Percentiles rank a stretch among this genome's conserved stretches.
These are phyloP conservation scores for Penicillium sp. DNA, from an alignment of 2,329 filamentous ascomycete genomes.

Conservation along the genomic window DNA sequence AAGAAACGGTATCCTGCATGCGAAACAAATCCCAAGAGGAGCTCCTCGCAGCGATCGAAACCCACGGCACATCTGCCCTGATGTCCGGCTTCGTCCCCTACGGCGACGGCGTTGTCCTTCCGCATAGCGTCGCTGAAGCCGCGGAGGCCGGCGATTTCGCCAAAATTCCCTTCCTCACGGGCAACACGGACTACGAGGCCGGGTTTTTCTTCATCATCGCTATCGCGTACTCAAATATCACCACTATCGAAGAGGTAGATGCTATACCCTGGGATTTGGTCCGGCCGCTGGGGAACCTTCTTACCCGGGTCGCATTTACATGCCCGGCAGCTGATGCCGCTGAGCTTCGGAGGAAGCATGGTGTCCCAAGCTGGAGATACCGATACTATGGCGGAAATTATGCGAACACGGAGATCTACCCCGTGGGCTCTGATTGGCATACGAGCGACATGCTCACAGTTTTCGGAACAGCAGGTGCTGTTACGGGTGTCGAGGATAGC, in stretches of 20 bases:
- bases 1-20: constrained; percentile 4
- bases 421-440: constrained; percentile 1
- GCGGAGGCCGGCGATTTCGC: constrained; percentile 10
- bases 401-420: not conserved
- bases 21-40: not conserved
- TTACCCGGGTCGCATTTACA: constrained; percentile 2
- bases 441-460: not conserved
- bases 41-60: constrained; percentile 14
- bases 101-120: constrained; percentile 12
- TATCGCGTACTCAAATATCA: constrained; percentile 10
- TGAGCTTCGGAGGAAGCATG: not conserved
- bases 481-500: not conserved
- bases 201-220: constrained; percentile 16
- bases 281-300: constrained; percentile 3
- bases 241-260: not conserved
- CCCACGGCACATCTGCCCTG: not conserved
- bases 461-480: constrained; percentile 1
- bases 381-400: constrained; percentile 2
- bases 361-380: not conserved
- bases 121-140: not conserved
- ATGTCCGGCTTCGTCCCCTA: constrained; percentile 6
- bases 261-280: constrained; percentile 7
- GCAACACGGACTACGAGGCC: constrained; percentile 13
- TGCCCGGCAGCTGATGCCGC: not conserved
- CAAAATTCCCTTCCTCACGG: constrained; percentile 13